Conservation (phyloP, 2,329 filamentous ascomycete species). For the Calonectria naviculata region DNA sequence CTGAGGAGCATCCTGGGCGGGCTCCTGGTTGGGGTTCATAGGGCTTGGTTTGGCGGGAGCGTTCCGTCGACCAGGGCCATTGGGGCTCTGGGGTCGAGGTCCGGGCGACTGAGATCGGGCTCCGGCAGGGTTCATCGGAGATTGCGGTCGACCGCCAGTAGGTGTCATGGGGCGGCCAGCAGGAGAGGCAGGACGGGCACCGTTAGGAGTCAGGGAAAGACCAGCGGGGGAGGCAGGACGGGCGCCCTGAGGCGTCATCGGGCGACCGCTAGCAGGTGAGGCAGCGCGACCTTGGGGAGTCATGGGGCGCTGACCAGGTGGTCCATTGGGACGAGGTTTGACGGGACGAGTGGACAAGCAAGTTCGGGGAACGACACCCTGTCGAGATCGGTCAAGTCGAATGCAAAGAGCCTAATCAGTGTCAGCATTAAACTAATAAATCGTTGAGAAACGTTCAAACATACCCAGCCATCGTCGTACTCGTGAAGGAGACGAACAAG, state of each 20-base stretch:
- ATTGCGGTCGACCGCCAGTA: constrained; percentile 37
- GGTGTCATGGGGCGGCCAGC: constrained; percentile 47
- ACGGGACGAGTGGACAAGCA: constrained; percentile 93
- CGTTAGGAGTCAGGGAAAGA: constrained; percentile 42
- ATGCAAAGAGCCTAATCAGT: constrained; percentile 82
- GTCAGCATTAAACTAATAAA: constrained; percentile 40
- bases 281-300: constrained; percentile 28
- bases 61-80: constrained; percentile 52
- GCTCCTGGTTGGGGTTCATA: constrained; percentile 55
- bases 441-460: constrained; percentile 46
- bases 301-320: constrained; percentile 34
- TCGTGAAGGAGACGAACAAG: constrained; percentile 92
- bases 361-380: constrained; percentile 93
- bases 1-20: constrained; percentile 45
- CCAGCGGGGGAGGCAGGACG: constrained; percentile 53
- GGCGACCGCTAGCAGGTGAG: constrained; percentile 39
- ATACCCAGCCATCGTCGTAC: constrained; percentile 98
- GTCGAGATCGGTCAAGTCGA: constrained; percentile 87
- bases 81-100: constrained; percentile 54
- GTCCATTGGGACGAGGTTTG: constrained; percentile 76
- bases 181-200: constrained; percentile 44
- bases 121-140: constrained; percentile 37
- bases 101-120: constrained; percentile 36
- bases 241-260: constrained; percentile 52
- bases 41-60: constrained; percentile 58